Evolutionary conservation across 2,329 filamentous ascomycete species (phyloP), one percentile per base, ranked within the genome.

Genomic region (Aureobasidium pullulans): DNA sequence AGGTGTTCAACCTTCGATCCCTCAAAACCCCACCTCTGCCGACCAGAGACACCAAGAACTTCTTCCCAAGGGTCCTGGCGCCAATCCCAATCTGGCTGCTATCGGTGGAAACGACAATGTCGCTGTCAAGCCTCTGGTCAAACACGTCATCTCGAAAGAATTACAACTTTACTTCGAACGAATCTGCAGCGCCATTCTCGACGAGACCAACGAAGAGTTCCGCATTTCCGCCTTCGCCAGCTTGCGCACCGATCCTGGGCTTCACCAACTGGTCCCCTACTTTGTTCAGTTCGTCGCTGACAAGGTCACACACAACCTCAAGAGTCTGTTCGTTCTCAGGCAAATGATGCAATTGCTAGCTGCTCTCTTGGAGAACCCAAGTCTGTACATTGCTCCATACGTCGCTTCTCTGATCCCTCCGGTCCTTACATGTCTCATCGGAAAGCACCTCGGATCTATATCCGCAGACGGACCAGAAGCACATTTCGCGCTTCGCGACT

Each of bases 161-260:
- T 84, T 97, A 23, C 91, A 96, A 63, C 84, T 97, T 36, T 96
- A 96, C 77, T 99, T 97, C 70, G 91, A 96, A 70, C 96, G 96
- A 73, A 90, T 97, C 61, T 92, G 91, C 72, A 83, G 83, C 53
- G 93, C 94, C 10, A 83, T 99, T 48, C 81, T 96, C 61, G 90
- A 97, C 72, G 90, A 95, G 65, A 86, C 85, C 54, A 90, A 89
- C 13, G 91, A 96, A 64, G 88, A 95, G 63, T 86, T 96, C 70
- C 87, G 93, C 57, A 84, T 88, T 52, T 91, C 94, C 0, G 94
- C 90, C 0, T 81, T 96, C 36, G 87, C 89, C 56, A 95, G 90
- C 29, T 84, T 99, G 28, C 82, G 87, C 52, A 88, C 90, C 60
- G 94, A 99, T 69, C 91, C 94, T 0, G 93, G 93, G 39, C 83